Evolutionary conservation across 768 basidiomycete species (phyloP).

Genomic region (Leccinum ochraceum): DNA sequence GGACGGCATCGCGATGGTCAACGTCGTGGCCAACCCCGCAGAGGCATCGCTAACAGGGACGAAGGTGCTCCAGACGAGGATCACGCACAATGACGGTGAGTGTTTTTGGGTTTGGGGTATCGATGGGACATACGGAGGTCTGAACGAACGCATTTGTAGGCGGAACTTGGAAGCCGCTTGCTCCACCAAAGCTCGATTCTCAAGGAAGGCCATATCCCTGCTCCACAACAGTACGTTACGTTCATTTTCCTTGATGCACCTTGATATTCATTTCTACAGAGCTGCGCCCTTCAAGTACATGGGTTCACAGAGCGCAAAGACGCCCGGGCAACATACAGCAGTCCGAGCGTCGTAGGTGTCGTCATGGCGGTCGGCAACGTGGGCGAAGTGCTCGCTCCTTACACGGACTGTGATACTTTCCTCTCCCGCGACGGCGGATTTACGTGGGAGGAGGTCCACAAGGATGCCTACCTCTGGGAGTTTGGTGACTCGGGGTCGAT

Average conservation of each 20-base stretch:
- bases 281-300: conserved; percentile 87
- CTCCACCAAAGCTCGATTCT: conserved; percentile 76
- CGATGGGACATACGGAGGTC: neutral
- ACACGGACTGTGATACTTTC: conserved; percentile 92
- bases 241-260: neutral
- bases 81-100: conserved; percentile 96
- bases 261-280: conserved; percentile 41
- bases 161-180: conserved; percentile 83
- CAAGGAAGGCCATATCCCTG: conserved; percentile 74
- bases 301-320: conserved; percentile 95
- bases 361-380: conserved; percentile 98
- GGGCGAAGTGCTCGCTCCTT: conserved; percentile 76
- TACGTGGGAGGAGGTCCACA: conserved; percentile 98
- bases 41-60: conserved; percentile 68
- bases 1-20: conserved; percentile 94
- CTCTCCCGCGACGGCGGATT: conserved; percentile 95
- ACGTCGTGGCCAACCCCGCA: conserved; percentile 80
- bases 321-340: conserved; percentile 90
- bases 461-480: conserved; percentile 97
- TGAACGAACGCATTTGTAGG: conserved; percentile 42
- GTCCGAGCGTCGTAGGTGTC: conserved; percentile 87
- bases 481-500: conserved; percentile 97
- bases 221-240: conserved; percentile 52
- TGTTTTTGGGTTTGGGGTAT: neutral
- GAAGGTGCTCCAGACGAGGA: conserved; percentile 81